Conservation (phyloP, 768 basidiomycete species). For the Suillus placidus region DNA sequence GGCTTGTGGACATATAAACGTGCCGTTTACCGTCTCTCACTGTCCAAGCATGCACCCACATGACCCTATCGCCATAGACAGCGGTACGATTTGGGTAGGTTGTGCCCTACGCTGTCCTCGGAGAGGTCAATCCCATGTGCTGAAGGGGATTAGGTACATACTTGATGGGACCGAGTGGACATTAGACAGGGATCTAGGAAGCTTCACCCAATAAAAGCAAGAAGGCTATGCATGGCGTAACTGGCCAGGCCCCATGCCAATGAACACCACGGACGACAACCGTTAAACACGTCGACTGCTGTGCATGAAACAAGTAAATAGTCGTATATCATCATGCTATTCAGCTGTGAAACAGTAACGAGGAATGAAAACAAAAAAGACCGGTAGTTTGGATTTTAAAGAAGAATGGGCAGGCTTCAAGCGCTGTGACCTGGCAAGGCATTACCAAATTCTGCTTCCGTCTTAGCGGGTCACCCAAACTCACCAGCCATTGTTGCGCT, state of each 20-base stretch:
- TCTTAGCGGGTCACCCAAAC: slow-evolving; percentile 33
- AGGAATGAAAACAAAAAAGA: slow-evolving; percentile 4
- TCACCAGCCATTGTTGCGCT: slow-evolving; percentile 46
- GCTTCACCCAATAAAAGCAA: slow-evolving; percentile 12
- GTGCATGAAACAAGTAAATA: slow-evolving; percentile 1
- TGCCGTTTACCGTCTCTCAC: slow-evolving; percentile 7
- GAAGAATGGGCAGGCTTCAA: slow-evolving; percentile 21
- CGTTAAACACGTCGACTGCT: not conserved
- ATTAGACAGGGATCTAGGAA: not conserved
- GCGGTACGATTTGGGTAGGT: slow-evolving; percentile 7
- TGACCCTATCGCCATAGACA: not conserved
- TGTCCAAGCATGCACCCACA: not conserved
- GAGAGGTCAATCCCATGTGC: not conserved
- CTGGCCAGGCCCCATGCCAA: slow-evolving; percentile 1
- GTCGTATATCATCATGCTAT: not conserved
- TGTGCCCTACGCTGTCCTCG: not conserved
- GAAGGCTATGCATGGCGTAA: slow-evolving; percentile 10
- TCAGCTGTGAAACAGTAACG: not conserved
- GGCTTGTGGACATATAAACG: slow-evolving; percentile 12
- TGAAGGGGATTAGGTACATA: not conserved
- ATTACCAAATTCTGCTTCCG: slow-evolving; percentile 39
- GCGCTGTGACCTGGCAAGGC: slow-evolving; percentile 42
- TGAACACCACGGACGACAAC: not conserved
- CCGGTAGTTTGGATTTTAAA: not conserved
- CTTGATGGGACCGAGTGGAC: not conserved